Percentiles rank a stretch among this genome's conserved stretches.
Conservation (phyloP, 2,329 filamentous ascomycete genomes). For the Nemania sp. region DNA sequence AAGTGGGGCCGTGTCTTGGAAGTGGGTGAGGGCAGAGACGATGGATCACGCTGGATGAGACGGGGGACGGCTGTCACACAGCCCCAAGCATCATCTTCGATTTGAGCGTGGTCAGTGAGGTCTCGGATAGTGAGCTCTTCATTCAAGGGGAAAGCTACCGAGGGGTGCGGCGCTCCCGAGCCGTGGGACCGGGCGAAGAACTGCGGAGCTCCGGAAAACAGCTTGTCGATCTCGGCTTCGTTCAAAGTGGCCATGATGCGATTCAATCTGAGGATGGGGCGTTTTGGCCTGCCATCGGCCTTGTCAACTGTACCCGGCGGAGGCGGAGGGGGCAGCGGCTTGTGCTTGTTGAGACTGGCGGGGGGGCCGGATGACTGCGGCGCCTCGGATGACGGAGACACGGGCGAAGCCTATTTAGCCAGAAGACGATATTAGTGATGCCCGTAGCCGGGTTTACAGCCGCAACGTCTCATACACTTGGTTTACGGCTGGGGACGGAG, state of each 20-base stretch:
- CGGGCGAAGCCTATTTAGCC: slow-evolving; percentile 29
- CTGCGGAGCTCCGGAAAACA: slow-evolving; percentile 77
- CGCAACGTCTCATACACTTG: neutral
- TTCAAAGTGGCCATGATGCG: slow-evolving; percentile 64
- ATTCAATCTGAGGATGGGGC: slow-evolving; percentile 55
- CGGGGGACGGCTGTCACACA: slow-evolving; percentile 67
- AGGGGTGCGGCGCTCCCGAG: slow-evolving; percentile 64
- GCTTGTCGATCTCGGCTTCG: slow-evolving; percentile 65
- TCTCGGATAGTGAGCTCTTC: slow-evolving; percentile 64
- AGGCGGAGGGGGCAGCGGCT: slow-evolving; percentile 61
- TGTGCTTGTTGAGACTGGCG: slow-evolving; percentile 61
- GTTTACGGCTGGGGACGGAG: neutral
- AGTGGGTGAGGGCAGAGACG: slow-evolving; percentile 48
- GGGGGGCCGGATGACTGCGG: slow-evolving; percentile 42
- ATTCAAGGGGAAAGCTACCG: slow-evolving; percentile 71
- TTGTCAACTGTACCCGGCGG: slow-evolving; percentile 47
- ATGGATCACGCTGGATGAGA: slow-evolving; percentile 56
- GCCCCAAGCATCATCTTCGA: slow-evolving; percentile 67
- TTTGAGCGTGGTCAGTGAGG: slow-evolving; percentile 66
- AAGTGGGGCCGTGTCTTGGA: slow-evolving; percentile 59
- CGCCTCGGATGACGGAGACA: slow-evolving; percentile 33
- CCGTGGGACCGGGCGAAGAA: slow-evolving; percentile 67
- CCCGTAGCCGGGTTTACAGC: neutral
- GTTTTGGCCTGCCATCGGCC: slow-evolving; percentile 45
- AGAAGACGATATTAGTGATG: slow-evolving; percentile 20